phyloP scores from a whole-genome alignment of 73 alveolate species.

The Strombidium stylifer region DNA sequence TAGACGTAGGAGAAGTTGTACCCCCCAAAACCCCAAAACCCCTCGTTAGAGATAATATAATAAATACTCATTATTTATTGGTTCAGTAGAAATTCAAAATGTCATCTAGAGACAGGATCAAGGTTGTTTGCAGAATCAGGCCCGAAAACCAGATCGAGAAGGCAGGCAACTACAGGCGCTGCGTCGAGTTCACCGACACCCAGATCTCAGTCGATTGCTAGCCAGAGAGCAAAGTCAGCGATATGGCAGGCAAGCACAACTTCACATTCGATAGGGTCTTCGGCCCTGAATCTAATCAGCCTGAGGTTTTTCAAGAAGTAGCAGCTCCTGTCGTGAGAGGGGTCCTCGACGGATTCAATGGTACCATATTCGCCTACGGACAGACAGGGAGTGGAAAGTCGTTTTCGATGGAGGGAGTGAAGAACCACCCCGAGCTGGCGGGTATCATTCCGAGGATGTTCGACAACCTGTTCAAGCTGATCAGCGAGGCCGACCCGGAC shows the following conservation, averaged over 20 bases:
- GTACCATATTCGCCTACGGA: constrained; percentile 97
- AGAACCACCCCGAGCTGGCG: constrained; percentile 55
- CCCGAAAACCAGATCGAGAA: constrained; percentile 53
- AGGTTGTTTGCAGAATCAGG: constrained; percentile 53
- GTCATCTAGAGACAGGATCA: constrained; percentile 45
- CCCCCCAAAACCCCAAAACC: too few relatives aligned
- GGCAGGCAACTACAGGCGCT: constrained; percentile 35
- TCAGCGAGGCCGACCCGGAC: constrained; percentile 62
- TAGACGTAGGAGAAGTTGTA: too few relatives aligned
- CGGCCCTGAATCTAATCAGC: constrained; percentile 70
- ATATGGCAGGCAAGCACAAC: constrained; percentile 57
- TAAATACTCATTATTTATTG: too few relatives aligned
- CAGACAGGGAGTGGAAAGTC: constrained; percentile 98
- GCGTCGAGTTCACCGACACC: constrained; percentile 21
- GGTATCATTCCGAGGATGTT: constrained; percentile 95
- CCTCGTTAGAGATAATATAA: too few relatives aligned
- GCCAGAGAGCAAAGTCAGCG: constrained; percentile 41
- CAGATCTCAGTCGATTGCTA: constrained; percentile 9
- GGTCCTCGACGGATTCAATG: constrained; percentile 94
- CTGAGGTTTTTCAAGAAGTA: constrained; percentile 62
- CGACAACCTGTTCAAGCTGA: constrained; percentile 67
- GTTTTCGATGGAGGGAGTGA: constrained; percentile 95
- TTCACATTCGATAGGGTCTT: constrained; percentile 76
- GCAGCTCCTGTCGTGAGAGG: constrained; percentile 85
- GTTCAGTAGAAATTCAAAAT: too few relatives aligned